A percentile compares a stretch with the other conserved stretches of the same genome.
Evolutionary conservation across 2,329 filamentous ascomycete genomes (phyloP).

Genomic region (Cadophora gregata): DNA sequence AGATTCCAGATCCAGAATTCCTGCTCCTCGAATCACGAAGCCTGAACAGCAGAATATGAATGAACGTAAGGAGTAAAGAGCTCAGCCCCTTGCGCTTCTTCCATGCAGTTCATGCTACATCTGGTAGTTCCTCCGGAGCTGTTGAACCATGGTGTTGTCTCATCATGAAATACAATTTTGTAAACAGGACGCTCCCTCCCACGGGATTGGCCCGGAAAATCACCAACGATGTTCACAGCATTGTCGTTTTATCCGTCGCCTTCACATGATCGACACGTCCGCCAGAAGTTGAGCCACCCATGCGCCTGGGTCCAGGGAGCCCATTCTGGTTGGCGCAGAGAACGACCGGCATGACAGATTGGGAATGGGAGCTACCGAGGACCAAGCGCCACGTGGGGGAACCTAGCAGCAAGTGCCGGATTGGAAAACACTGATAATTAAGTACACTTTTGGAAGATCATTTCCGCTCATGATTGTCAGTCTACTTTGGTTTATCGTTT

Average conservation of each 20-base stretch:
- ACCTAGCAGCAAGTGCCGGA: constrained; percentile 3
- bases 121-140: not conserved
- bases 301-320: not conserved
- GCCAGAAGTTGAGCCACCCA: not conserved
- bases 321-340: not conserved
- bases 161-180: no score
- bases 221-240: not conserved
- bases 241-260: not conserved
- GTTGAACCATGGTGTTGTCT: not conserved
- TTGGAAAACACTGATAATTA: not conserved
- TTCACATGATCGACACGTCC: not conserved
- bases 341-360: constrained; percentile 13
- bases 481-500: not conserved
- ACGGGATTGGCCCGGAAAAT: not conserved
- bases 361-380: constrained; percentile 13
- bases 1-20: not conserved
- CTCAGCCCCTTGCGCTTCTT: not conserved
- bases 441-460: not conserved
- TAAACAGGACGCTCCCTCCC: not conserved
- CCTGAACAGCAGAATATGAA: not conserved
- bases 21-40: not conserved
- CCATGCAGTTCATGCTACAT: not conserved
- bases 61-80: not conserved
- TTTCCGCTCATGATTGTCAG: no score
- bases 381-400: not conserved